phyloP scores from a whole-genome alignment of 352 stramenopile species.

The Pythium graminicola region DNA sequence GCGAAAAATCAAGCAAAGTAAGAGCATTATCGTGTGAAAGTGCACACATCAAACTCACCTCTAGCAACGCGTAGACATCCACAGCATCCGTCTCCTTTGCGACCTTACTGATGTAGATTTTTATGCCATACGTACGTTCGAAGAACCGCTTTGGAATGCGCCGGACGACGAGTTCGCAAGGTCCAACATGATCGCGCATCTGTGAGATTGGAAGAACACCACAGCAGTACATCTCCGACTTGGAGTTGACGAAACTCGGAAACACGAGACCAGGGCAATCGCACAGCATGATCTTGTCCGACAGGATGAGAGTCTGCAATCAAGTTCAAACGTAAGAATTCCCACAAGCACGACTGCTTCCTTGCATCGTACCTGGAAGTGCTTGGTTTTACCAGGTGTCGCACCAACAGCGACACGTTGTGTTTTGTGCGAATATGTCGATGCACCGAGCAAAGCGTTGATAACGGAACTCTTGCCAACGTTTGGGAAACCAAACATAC shows the following conservation, averaged over 20 bases:
- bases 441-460: slow-evolving; percentile 97
- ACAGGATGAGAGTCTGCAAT: slow-evolving; percentile 92
- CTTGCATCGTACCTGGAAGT: slow-evolving; percentile 91
- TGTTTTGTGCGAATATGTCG: slow-evolving; percentile 92
- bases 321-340: too few relatives aligned
- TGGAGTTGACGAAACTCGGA: slow-evolving; percentile 97
- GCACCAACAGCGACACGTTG: slow-evolving; percentile 95
- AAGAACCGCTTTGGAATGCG: slow-evolving; percentile 95
- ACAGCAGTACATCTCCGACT: slow-evolving; percentile 98
- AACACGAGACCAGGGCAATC: slow-evolving; percentile 99
- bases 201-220: slow-evolving; percentile 98
- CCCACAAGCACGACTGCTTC: background rate
- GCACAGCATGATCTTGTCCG: slow-evolving; percentile 97
- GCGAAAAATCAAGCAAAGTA: too few relatives aligned
- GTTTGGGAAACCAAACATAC: slow-evolving; percentile 99
- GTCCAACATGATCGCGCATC: slow-evolving; percentile 93
- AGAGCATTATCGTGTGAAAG: too few relatives aligned
- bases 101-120: slow-evolving; percentile 66
- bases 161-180: slow-evolving; percentile 92
- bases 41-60: slow-evolving; percentile 5
- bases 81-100: slow-evolving; percentile 70
- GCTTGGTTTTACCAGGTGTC: slow-evolving; percentile 99
- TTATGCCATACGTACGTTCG: slow-evolving; percentile 96
- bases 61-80: slow-evolving; percentile 62
- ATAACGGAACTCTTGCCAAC: slow-evolving; percentile 99